Conservation (phyloP, 768 basidiomycete species). For the Psilocybe subaeruginosa region DNA sequence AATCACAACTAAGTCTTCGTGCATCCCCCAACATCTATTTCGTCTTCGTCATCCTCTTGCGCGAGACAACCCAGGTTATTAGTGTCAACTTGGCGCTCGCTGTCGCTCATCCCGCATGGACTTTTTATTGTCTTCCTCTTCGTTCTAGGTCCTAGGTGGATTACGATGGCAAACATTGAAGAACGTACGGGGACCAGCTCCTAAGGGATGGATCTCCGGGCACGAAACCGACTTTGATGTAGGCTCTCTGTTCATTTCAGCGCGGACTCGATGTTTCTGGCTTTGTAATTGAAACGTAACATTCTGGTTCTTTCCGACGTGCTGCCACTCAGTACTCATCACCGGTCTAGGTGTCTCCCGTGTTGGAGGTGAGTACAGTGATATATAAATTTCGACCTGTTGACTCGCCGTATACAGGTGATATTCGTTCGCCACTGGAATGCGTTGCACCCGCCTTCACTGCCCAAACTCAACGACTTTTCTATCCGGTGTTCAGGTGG, state of each 20-base stretch:
- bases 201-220: conserved; percentile 3
- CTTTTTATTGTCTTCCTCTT: conserved; percentile 1
- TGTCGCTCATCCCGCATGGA: background rate
- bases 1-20: too few relatives aligned
- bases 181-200: conserved; percentile 6
- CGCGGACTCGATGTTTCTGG: background rate
- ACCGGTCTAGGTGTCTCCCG: conserved; percentile 9
- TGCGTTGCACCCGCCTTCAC: conserved; percentile 9
- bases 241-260: background rate
- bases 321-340: conserved; percentile 1
- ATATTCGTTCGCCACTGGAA: conserved; percentile 12
- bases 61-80: too few relatives aligned
- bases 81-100: too few relatives aligned
- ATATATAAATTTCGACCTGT: background rate
- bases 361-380: conserved; percentile 10
- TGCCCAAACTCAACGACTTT: conserved; percentile 8
- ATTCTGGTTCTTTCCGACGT: conserved; percentile 10
- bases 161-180: conserved; percentile 11
- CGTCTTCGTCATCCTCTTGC: too few relatives aligned
- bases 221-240: conserved; percentile 11
- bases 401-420: background rate
- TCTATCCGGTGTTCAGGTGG: conserved; percentile 11
- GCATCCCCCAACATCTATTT: too few relatives aligned
- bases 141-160: conserved; percentile 1
- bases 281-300: background rate